Conservation (phyloP, 352 stramenopile species). For the Phytophthora boehmeriae region DNA sequence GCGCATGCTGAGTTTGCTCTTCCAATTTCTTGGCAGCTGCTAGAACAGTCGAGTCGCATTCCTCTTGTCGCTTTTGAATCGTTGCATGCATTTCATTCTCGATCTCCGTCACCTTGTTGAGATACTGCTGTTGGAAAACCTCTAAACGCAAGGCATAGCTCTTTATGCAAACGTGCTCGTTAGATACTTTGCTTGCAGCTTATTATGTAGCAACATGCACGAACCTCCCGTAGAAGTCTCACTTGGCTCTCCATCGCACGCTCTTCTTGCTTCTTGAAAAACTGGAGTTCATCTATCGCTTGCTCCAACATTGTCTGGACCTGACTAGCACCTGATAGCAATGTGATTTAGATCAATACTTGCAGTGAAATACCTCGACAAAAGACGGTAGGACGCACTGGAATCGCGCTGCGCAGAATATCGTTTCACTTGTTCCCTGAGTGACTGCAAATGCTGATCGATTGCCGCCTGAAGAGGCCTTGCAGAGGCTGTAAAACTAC, state of each 20-base stretch:
- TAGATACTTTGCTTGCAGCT: background rate
- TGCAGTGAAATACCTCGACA: background rate
- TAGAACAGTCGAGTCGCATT: conserved; percentile 45
- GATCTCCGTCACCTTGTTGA: conserved; percentile 59
- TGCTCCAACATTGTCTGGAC: conserved; percentile 51
- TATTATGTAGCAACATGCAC: background rate
- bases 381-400: conserved; percentile 25
- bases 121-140: conserved; percentile 68
- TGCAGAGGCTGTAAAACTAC: background rate
- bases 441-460: conserved; percentile 47
- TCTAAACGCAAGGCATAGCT: conserved; percentile 60
- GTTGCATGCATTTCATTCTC: conserved; percentile 50
- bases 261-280: conserved; percentile 59
- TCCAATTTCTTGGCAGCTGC: conserved; percentile 53
- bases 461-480: conserved; percentile 41
- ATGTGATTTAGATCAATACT: conserved; percentile 1
- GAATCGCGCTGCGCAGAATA: conserved; percentile 48
- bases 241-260: conserved; percentile 50
- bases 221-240: conserved; percentile 57
- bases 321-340: conserved; percentile 42
- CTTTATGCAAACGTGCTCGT: conserved; percentile 18
- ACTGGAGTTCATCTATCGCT: conserved; percentile 61
- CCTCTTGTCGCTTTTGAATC: conserved; percentile 49
- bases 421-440: conserved; percentile 56
- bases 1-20: conserved; percentile 41